Base-by-base conservation (phyloP, 495 filamentous ascomycete genomes). In the Apodospora peruviana region DNA sequence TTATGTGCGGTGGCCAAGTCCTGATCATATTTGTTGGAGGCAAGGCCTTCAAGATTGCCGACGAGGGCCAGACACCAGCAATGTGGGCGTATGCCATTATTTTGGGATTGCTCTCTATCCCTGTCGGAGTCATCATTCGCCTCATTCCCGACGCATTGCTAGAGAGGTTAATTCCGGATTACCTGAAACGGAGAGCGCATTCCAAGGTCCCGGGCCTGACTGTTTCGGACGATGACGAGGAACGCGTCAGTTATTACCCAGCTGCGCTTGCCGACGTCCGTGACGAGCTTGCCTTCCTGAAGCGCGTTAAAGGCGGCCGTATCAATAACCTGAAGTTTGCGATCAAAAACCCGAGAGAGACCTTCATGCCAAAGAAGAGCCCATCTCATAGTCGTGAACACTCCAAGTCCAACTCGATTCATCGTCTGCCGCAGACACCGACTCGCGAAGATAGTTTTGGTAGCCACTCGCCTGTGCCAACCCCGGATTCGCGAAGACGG, bases 221-320 rank as follows among this genome's bases (percentile, higher is more conserved):
- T 14, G 67, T 91, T n/a, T 84, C 84, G 2, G 89, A 94, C 42
- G n/a, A n/a, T n/a, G 87, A 90, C 51, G 83, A 88, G 48, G 78
- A 81, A 52, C 71, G 69, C 11, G 88, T 80, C 65, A 62, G 61
- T 70, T 85, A 66, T 82, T 95, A 73, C 82, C 76, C 81, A 74
- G 68, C 87, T 76, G 70, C 86, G 55, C 59, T 83, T 76, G 64
- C 83, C 71, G 86, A 89, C 35, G 86, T 95, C 50, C 73, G 82
- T 22, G 85, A 91, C 56, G 85, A 95, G 57, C 76, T 95, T 39
- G 79, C 79, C 32, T 96, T 95, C 72, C 76, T 98, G 61, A 95
- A 90, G 73, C 88, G 78, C 53, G 76, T 96, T 53, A 91, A 90
- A 58, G 94, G 93, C 52, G 94, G 94, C 23, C 88, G 93, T 48